These are phyloP conservation scores for Rosa chinensis DNA, from an alignment of 306 rosid genomes.

Conservation along the genomic window DNA sequence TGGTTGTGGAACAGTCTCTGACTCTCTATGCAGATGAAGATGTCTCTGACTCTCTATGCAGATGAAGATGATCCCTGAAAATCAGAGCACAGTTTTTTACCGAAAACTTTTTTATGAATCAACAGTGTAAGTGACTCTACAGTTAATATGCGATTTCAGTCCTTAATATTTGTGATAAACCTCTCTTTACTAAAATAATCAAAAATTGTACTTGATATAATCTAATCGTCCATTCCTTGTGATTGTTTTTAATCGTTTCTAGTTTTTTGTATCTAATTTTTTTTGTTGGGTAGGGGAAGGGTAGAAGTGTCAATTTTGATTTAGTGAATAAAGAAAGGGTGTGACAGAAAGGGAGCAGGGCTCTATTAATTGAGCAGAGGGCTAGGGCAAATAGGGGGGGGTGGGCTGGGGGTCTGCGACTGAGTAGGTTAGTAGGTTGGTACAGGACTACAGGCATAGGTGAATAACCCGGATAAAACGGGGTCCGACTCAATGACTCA, in stretches of 20 bases:
- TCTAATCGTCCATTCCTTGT: no score
- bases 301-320: background rate
- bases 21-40: background rate
- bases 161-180: no score
- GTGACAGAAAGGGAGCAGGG: slow-evolving; percentile 31
- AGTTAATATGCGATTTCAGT: no score
- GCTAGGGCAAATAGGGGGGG: background rate
- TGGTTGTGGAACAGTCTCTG: background rate
- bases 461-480: slow-evolving; percentile 67
- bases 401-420: background rate
- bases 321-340: slow-evolving; percentile 22
- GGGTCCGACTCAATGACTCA: slow-evolving; percentile 45
- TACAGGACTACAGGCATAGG: background rate
- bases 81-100: background rate
- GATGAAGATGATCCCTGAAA: background rate
- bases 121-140: no score
- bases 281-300: background rate
- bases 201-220: no score
- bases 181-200: no score
- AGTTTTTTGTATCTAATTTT: no score
- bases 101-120: no score
- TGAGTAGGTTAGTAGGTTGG: background rate
- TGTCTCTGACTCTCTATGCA: background rate
- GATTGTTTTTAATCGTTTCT: no score
- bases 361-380: slow-evolving; percentile 21